phyloP scores from a whole-genome alignment of 2,329 filamentous ascomycete species.

The Elsinoe perseae region DNA sequence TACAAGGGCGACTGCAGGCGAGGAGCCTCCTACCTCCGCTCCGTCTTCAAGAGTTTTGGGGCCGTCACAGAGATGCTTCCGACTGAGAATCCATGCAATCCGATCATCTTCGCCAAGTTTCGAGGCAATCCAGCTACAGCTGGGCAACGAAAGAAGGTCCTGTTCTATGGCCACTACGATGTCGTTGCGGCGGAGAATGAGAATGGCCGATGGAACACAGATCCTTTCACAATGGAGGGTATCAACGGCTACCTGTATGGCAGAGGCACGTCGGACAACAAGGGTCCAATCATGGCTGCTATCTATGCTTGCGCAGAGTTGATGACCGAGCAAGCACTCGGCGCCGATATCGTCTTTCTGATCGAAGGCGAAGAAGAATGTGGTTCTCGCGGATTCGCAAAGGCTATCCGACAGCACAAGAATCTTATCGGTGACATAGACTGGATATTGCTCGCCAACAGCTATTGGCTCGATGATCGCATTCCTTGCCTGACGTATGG shows the following conservation, averaged over 20 bases:
- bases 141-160: conserved; percentile 67
- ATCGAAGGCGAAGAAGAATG: conserved; percentile 97
- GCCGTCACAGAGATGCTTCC: conserved; percentile 86
- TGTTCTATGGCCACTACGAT: conserved; percentile 98
- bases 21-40: conserved; percentile 82
- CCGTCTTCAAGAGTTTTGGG: conserved; percentile 85
- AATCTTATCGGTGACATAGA: conserved; percentile 81
- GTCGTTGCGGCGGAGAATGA: conserved; percentile 85
- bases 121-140: conserved; percentile 61
- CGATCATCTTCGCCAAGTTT: conserved; percentile 88
- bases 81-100: conserved; percentile 70
- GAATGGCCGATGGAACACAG: conserved; percentile 72
- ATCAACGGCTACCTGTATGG: conserved; percentile 91
- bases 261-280: conserved; percentile 95
- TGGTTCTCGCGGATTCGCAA: conserved; percentile 81
- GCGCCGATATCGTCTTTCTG: conserved; percentile 83
- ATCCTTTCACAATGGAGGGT: conserved; percentile 84
- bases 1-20: conserved; percentile 87
- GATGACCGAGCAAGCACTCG: conserved; percentile 71
- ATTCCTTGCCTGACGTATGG: conserved; percentile 94
- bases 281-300: conserved; percentile 89
- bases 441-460: conserved; percentile 92
- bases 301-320: conserved; percentile 89
- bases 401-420: conserved; percentile 73
- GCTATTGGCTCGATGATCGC: conserved; percentile 96